A percentile compares a stretch with the other conserved stretches of the same genome.
Evolutionary conservation across 1,139 yeast species (phyloP).

Genomic region (Debaryomyces nepalensis): DNA sequence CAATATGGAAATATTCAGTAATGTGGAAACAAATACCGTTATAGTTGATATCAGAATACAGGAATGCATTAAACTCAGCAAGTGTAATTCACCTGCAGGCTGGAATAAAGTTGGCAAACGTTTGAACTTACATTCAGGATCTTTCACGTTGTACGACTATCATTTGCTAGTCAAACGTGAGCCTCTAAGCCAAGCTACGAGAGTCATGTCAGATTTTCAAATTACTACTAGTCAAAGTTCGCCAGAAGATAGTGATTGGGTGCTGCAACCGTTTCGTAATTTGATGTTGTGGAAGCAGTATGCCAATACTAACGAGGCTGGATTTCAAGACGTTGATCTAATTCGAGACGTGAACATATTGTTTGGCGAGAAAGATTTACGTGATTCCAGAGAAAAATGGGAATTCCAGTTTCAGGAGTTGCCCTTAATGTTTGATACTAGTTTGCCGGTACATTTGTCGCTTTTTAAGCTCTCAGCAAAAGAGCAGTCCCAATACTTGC

Average conservation of each 20-base stretch:
- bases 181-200: slow-evolving; percentile 6
- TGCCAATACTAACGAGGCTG: not conserved
- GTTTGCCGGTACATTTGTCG: slow-evolving; percentile 23
- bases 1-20: not conserved
- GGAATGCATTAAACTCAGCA: slow-evolving; percentile 12
- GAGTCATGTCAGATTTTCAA: slow-evolving; percentile 13
- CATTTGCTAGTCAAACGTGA: slow-evolving; percentile 9
- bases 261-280: slow-evolving; percentile 7
- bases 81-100: slow-evolving; percentile 10
- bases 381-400: slow-evolving; percentile 25
- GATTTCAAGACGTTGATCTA: slow-evolving; percentile 4
- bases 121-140: slow-evolving; percentile 12
- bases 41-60: slow-evolving; percentile 15
- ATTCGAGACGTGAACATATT: slow-evolving; percentile 27
- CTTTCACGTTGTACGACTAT: slow-evolving; percentile 9
- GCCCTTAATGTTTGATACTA: slow-evolving; percentile 19
- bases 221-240: slow-evolving; percentile 8
- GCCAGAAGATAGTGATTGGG: slow-evolving; percentile 14
- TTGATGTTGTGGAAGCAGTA: slow-evolving; percentile 15
- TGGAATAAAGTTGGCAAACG: slow-evolving; percentile 13
- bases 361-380: slow-evolving; percentile 26
- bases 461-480: slow-evolving; percentile 13
- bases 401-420: slow-evolving; percentile 21
- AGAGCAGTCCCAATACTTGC: slow-evolving; percentile 10
- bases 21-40: slow-evolving; percentile 7